A percentile compares a stretch with the other conserved stretches of the same genome.
Conservation (phyloP, 352 stramenopile species). For the Pythium rhizo-oryzae region DNA sequence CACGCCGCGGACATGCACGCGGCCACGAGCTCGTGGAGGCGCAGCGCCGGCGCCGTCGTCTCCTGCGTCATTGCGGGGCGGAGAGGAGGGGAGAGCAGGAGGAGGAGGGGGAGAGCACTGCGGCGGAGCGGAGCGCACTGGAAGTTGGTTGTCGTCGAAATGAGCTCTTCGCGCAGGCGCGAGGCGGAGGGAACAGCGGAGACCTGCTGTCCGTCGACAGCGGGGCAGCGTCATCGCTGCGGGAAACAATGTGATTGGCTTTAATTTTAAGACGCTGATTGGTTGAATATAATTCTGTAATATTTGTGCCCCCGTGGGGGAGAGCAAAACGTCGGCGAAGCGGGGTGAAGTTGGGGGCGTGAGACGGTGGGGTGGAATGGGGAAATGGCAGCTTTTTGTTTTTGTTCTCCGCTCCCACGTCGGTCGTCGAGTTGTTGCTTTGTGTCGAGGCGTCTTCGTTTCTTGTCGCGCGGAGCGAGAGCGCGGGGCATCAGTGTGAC, state of each 20-base stretch:
- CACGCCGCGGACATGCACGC: slow-evolving; percentile 61
- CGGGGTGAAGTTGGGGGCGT: slow-evolving; percentile 11
- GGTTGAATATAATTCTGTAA: slow-evolving; percentile 9
- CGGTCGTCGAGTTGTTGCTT: not conserved
- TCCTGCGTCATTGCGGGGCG: slow-evolving; percentile 8
- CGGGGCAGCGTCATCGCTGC: slow-evolving; percentile 8
- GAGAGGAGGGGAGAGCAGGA: not conserved
- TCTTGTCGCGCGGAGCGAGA: too few relatives aligned
- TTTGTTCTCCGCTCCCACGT: not conserved
- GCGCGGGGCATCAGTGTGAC: too few relatives aligned
- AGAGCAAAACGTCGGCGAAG: not conserved
- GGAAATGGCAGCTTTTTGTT: slow-evolving; percentile 4
- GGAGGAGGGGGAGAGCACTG: not conserved
- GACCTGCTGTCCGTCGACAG: slow-evolving; percentile 20
- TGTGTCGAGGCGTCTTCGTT: not conserved
- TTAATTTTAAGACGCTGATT: not conserved
- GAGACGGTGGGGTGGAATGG: slow-evolving; percentile 1
- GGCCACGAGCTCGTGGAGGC: slow-evolving; percentile 44
- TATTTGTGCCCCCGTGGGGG: not conserved
- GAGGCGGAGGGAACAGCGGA: too few relatives aligned
- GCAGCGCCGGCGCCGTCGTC: slow-evolving; percentile 4
- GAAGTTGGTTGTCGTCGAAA: not conserved
- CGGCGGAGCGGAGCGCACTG: too few relatives aligned
- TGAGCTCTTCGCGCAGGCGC: too few relatives aligned
- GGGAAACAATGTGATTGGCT: not conserved